Evolutionary conservation across 108 stramenopile genomes (phyloP), one percentile per base, ranked within the genome.

Genomic region (Cyclotella sp.): DNA sequence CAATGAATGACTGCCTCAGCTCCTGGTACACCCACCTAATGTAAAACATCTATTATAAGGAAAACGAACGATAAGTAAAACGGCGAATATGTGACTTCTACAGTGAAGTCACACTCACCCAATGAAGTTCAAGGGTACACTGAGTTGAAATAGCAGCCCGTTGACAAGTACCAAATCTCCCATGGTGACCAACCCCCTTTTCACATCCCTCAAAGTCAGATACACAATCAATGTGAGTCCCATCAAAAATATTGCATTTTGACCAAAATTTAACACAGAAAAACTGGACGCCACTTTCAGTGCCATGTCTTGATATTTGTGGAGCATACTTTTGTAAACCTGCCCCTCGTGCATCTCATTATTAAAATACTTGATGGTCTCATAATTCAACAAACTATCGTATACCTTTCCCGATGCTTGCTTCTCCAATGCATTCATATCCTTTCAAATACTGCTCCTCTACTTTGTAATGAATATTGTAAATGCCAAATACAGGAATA

Each of bases 161-260:
- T 99, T 99, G 39, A 99, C 99, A 57, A 98, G 84, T 3, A 99
- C 97, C 42, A 99, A 78, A 82, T 99, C 99, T 13, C 98, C 98
- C 12, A 98, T 97, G 9, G 98, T 96, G 14, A 96, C 97, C 30
- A 81, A 79, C 40, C 99, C 99, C 14, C 77, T 68, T 21, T 89
- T 53, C 15, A 98, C 87, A 63, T 97, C 93, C 51, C 89, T 81
- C 13, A 88, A 81, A 27, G 97, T 95, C 62, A 99, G 73, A 65
- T 83, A 93, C 98, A 99, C 98, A 63, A 99, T 93, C 19, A 85
- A 79, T 22, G 90, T 90, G 45, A 98, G 80, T 42, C 98, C 97
- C 46, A 85, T 78, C 13, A 87, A 87, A 81, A 99, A 97, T 34
- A 99, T 97, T 47, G 90, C 96, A 44, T 89, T 95, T 73, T 99